Base-by-base conservation (phyloP, 208 protist species). In the Willaertia magna region DNA sequence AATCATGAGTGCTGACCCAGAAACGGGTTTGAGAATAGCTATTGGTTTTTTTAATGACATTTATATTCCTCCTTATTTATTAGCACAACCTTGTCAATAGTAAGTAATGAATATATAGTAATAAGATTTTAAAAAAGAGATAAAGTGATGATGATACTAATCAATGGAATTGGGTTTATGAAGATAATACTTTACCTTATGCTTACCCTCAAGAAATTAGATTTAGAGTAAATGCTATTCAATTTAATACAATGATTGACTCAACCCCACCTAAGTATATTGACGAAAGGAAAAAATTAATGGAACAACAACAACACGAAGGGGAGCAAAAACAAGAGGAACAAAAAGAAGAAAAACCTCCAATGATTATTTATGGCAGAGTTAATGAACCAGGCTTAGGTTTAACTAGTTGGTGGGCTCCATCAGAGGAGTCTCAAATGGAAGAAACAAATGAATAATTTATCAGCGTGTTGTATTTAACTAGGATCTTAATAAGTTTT, bases 1-100 rank as follows among this genome's bases (percentile, higher is more conserved):
- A 67, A 85, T 88, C 40, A 26, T 88, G 22, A 34, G 34, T 14
- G 87, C 44, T 2, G 42, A 78, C 44, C 40, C 18, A 16, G 40
- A 87, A n/a, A 55, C 42, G 44, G 86, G 86, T 18, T 11, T 87
- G 7, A 42, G 16, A 47, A n/a, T 87, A 9, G 18, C 26, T 48
- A 18, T 87, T 9, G 84, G 84, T 42, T 87, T 87, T 78, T 87
- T 87, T 30, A 39, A 47, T 39, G 78, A 87, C 14, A 52, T 87
- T 48, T 87, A 47, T 7, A 74, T 87, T 22, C 86, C 86, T 42
- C 86, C 86, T 1, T 82, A 78, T 44, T 55, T 83, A 49, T 55
- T 83, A 40, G 34, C 43, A 14, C 26, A 83, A 26, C 22, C 14
- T 43, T 55, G 26, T 26, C 0, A 52, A 39, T 83, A 42, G 20